A percentile compares a stretch with the other conserved stretches of the same genome.
phyloP scores from a whole-genome alignment of 2,329 filamentous ascomycete genomes.

The Aspergillus tubingensis region DNA sequence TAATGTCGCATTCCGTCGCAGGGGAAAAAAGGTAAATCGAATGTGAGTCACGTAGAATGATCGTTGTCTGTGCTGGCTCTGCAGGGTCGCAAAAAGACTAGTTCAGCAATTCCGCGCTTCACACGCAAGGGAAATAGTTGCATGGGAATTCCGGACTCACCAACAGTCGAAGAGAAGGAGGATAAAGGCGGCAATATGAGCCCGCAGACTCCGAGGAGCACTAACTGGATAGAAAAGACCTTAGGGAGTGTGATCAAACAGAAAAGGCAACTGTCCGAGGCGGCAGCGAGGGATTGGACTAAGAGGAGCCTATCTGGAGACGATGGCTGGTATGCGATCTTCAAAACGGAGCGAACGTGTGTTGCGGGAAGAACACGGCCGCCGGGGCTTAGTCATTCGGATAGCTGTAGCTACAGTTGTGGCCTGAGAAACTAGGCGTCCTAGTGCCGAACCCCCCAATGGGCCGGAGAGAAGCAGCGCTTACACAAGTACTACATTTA shows the following conservation, averaged over 20 bases:
- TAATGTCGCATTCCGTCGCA: neutral
- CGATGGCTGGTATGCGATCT: neutral
- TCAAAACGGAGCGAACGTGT: neutral
- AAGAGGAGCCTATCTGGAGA: neutral
- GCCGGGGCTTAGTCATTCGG: constrained; percentile 6
- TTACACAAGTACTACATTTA: neutral
- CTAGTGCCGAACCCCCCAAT: neutral
- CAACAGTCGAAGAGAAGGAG: neutral
- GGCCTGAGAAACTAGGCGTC: too few species aligned
- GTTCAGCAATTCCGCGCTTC: neutral
- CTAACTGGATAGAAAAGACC: neutral
- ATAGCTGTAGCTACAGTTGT: neutral
- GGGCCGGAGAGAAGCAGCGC: constrained; percentile 1
- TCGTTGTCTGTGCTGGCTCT: neutral
- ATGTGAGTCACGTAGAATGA: neutral
- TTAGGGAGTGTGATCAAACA: neutral
- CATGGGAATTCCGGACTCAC: neutral
- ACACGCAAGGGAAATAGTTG: neutral
- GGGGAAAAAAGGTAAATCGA: neutral
- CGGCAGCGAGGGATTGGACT: constrained; percentile 3
- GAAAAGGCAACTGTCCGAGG: neutral
- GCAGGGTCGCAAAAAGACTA: neutral
- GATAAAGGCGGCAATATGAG: neutral
- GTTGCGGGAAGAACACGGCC: constrained; percentile 6
- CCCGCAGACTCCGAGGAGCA: neutral